Conservation (phyloP, 495 filamentous ascomycete genomes). For the Paragyromitra xinjiangensis region DNA sequence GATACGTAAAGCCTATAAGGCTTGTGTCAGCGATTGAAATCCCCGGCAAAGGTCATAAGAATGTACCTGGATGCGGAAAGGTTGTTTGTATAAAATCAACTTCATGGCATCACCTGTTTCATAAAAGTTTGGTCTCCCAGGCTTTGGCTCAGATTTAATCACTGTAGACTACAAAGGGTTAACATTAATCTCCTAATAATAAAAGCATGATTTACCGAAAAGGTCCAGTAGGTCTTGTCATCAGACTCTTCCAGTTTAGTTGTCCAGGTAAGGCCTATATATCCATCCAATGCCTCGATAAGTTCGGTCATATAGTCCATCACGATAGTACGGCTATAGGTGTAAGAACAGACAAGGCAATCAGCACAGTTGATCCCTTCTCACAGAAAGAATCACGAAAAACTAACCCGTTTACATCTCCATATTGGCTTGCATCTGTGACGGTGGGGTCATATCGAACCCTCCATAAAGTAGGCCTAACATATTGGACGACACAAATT, state of each 20-base stretch:
- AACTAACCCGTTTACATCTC: conserved; percentile 36
- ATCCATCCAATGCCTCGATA: conserved; percentile 29
- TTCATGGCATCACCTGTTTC: conserved; percentile 32
- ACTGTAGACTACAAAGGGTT: conserved; percentile 27
- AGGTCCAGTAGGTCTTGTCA: conserved; percentile 39
- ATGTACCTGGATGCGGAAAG: conserved; percentile 52
- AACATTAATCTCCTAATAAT: not conserved
- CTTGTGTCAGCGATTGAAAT: not conserved
- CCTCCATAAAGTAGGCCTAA: conserved; percentile 51
- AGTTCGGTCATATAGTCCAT: conserved; percentile 43
- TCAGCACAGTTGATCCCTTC: not conserved
- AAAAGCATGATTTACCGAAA: conserved; percentile 14
- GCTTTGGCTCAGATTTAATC: not conserved
- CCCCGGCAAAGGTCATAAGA: not conserved
- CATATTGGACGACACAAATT: conserved; percentile 36
- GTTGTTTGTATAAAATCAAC: conserved; percentile 38
- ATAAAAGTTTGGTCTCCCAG: conserved; percentile 20
- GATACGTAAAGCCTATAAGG: conserved; percentile 29
- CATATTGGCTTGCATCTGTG: conserved; percentile 19
- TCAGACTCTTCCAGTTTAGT: conserved; percentile 23
- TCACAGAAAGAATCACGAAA: not conserved
- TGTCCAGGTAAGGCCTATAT: conserved; percentile 30
- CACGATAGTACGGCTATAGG: conserved; percentile 43
- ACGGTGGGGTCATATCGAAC: conserved; percentile 49
- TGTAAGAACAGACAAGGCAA: not conserved